phyloP scores from a whole-genome alignment of 2,329 filamentous ascomycete species.

The Cladosporium sp. region DNA sequence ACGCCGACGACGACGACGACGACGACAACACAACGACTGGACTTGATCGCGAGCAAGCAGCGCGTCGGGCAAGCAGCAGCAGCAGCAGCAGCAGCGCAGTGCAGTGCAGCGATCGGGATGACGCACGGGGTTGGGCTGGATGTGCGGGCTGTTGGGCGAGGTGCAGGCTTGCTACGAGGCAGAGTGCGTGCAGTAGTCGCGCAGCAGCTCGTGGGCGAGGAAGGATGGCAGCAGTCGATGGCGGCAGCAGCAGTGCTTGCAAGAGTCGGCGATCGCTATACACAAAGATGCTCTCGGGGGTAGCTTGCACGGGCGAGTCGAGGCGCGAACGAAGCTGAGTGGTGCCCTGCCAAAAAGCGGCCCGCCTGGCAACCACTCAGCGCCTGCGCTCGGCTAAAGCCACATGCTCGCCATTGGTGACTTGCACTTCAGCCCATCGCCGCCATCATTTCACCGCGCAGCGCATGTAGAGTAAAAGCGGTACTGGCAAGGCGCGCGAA shows the following conservation, averaged over 20 bases:
- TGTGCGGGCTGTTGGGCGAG: not conserved
- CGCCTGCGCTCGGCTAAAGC: not conserved
- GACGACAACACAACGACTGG: not conserved
- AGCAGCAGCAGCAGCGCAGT: not conserved
- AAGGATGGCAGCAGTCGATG: not conserved
- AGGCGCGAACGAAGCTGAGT: not conserved
- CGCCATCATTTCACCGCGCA: not conserved
- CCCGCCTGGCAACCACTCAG: too few species aligned
- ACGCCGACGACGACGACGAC: not conserved
- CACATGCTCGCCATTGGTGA: not conserved
- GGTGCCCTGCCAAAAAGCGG: too few species aligned
- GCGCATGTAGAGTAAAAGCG: not conserved
- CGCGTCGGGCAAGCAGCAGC: not conserved
- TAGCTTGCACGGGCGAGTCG: not conserved
- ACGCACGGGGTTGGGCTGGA: constrained; percentile 1
- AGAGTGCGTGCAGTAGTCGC: constrained; percentile 7
- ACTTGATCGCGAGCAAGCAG: not conserved
- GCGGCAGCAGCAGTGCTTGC: too few species aligned
- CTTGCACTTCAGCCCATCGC: not conserved
- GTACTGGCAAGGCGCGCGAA: not conserved
- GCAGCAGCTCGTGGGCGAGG: not conserved
- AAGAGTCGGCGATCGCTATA: not conserved
- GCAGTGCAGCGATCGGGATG: not conserved
- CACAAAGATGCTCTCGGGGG: not conserved
- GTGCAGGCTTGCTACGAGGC: not conserved